These are phyloP conservation scores for Mycena leptocephala DNA, from an alignment of 768 basidiomycete genomes.

Conservation along the genomic window DNA sequence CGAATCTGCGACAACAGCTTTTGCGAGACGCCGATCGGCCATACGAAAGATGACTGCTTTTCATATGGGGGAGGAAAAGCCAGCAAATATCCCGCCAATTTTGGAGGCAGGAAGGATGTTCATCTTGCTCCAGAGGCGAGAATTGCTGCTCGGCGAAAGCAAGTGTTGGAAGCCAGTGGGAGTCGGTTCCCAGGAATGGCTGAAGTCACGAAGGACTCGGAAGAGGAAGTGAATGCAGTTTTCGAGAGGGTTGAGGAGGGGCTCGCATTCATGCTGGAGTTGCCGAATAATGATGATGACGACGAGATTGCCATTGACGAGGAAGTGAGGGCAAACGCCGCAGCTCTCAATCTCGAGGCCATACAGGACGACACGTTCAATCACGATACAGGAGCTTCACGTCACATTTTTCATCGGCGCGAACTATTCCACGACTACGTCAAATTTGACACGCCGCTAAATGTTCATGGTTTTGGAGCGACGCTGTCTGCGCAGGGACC, in stretches of 20 bases:
- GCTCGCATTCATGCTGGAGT: conserved; percentile 1
- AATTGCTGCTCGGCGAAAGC: conserved; percentile 10
- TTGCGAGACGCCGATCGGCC: too few relatives aligned
- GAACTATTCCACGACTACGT: too few relatives aligned
- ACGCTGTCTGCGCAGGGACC: too few relatives aligned
- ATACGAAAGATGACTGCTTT: conserved; percentile 43
- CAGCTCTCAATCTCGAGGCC: not conserved
- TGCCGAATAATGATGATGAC: not conserved
- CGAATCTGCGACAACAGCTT: not conserved
- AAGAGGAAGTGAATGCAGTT: not conserved
- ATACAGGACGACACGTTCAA: conserved; percentile 12
- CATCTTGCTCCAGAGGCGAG: conserved; percentile 28
- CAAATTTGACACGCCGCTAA: too few relatives aligned
- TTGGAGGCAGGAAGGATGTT: conserved; percentile 1
- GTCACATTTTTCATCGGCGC: too few relatives aligned
- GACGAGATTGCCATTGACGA: conserved; percentile 14
- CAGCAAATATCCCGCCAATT: conserved; percentile 38
- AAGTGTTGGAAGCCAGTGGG: conserved; percentile 2
- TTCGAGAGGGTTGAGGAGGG: not conserved
- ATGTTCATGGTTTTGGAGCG: too few relatives aligned
- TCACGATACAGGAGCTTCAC: conserved; percentile 32
- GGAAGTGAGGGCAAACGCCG: not conserved
- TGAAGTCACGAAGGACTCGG: conserved; percentile 11
- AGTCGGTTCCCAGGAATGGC: conserved; percentile 22
- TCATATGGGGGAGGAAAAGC: conserved; percentile 45